A percentile compares a stretch with the other conserved stretches of the same genome.
phyloP scores from a whole-genome alignment of 2,329 filamentous ascomycete genomes.

The Clonostachys sp. region DNA sequence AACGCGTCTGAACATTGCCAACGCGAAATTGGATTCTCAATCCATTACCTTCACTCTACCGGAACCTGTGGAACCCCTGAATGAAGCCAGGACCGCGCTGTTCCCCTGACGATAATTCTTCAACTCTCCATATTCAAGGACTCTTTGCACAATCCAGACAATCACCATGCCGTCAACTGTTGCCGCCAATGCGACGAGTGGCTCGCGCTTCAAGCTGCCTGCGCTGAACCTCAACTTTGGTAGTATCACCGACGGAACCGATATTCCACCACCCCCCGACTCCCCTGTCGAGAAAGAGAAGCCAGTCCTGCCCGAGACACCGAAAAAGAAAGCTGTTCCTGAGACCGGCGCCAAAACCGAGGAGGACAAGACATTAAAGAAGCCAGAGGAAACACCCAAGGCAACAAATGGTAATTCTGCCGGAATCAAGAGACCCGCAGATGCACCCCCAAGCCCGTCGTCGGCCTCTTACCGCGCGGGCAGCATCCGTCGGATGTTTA shows the following conservation, averaged over 20 bases:
- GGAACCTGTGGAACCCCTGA: too few species aligned
- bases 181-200: constrained; percentile 16
- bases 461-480: constrained; percentile 42
- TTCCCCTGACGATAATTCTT: too few species aligned
- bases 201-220: constrained; percentile 49
- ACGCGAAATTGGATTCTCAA: too few species aligned
- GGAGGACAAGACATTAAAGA: not conserved
- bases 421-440: constrained; percentile 43
- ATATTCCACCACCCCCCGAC: constrained; percentile 54
- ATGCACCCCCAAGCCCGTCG: constrained; percentile 50
- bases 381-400: constrained; percentile 3
- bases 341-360: not conserved
- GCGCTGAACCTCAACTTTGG: constrained; percentile 54
- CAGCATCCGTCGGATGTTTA: constrained; percentile 54
- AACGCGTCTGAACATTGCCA: not conserved
- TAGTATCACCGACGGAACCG: constrained; percentile 55
- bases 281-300: constrained; percentile 45
- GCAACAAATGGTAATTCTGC: constrained; percentile 35
- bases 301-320: constrained; percentile 25
- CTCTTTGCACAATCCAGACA: too few species aligned
- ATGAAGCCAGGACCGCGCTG: too few species aligned
- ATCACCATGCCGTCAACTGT: constrained; percentile 22
- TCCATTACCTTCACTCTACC: too few species aligned
- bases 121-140: too few species aligned
- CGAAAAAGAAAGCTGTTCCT: not conserved